Conservation (phyloP, 2,329 filamentous ascomycete species). For the Colletotrichum cereale region DNA sequence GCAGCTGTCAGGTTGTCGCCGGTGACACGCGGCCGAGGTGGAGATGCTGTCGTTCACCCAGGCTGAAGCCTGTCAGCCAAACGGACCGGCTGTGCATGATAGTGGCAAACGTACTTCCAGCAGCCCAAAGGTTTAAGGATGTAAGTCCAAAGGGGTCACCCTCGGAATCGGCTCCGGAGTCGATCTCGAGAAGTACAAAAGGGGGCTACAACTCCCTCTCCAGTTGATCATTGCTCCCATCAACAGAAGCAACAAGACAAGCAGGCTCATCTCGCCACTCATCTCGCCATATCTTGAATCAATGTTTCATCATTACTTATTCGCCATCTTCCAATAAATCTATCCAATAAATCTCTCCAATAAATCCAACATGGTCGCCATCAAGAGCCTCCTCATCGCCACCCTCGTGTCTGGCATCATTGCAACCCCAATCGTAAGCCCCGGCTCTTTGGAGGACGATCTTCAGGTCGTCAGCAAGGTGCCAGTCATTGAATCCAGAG, state of each 20-base stretch:
- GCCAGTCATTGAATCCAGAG: neutral
- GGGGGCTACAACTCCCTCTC: neutral
- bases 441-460: neutral
- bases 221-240: fast-evolving
- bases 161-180: constrained; percentile 6
- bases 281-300: too few relatives aligned
- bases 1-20: neutral
- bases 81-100: constrained; percentile 6
- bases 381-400: constrained; percentile 21
- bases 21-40: neutral
- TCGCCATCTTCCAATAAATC: neutral
- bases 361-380: constrained; percentile 20
- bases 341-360: neutral
- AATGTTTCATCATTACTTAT: neutral
- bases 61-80: neutral
- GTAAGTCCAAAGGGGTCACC: neutral
- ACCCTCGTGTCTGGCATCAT: constrained; percentile 16
- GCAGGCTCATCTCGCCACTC: neutral
- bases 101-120: neutral
- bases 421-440: neutral
- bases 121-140: constrained; percentile 11
- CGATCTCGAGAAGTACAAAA: constrained; percentile 2
- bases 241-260: neutral
- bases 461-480: neutral
- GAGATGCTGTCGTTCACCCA: too few relatives aligned